Evolutionary conservation across 495 filamentous ascomycete species (phyloP).

Genomic region (Jackrogersella multiformis): DNA sequence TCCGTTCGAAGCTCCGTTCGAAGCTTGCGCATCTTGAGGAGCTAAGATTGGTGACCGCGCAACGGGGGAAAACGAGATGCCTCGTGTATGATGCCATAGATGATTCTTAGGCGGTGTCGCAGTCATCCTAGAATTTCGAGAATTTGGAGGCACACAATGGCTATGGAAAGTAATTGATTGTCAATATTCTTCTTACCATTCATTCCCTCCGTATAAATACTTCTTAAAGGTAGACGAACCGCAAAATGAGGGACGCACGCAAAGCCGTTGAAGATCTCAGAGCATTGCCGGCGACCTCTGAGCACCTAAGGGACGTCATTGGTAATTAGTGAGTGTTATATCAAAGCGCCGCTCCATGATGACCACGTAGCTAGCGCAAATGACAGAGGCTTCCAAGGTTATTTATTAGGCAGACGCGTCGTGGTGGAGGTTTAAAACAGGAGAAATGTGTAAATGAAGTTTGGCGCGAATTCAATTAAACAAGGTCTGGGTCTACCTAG

Average conservation of each 20-base stretch:
- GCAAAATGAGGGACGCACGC: slow-evolving; percentile 25
- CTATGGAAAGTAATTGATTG: slow-evolving; percentile 18
- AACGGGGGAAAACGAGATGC: slow-evolving; percentile 50
- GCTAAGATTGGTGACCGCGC: slow-evolving; percentile 24
- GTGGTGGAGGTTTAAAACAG: neutral
- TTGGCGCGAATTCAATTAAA: slow-evolving; percentile 1
- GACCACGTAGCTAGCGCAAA: slow-evolving; percentile 11
- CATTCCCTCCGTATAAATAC: neutral
- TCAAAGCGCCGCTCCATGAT: slow-evolving; percentile 41
- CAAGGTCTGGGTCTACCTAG: neutral
- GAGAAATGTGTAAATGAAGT: neutral
- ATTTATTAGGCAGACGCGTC: slow-evolving; percentile 42
- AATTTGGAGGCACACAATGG: slow-evolving; percentile 8
- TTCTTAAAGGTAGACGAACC: slow-evolving; percentile 27
- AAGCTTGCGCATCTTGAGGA: slow-evolving; percentile 16
- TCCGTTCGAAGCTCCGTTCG: too few relatives aligned
- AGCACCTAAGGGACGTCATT: slow-evolving; percentile 38
- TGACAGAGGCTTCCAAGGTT: slow-evolving; percentile 1
- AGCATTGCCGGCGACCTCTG: slow-evolving; percentile 37
- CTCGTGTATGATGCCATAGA: slow-evolving; percentile 52
- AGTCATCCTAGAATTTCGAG: slow-evolving; percentile 43
- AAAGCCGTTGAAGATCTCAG: slow-evolving; percentile 34
- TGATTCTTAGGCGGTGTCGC: slow-evolving; percentile 40
- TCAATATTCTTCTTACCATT: slow-evolving; percentile 14
- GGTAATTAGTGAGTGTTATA: slow-evolving; percentile 11